phyloP scores from a whole-genome alignment of 2,329 filamentous ascomycete genomes.

The Penicillium sp. region DNA sequence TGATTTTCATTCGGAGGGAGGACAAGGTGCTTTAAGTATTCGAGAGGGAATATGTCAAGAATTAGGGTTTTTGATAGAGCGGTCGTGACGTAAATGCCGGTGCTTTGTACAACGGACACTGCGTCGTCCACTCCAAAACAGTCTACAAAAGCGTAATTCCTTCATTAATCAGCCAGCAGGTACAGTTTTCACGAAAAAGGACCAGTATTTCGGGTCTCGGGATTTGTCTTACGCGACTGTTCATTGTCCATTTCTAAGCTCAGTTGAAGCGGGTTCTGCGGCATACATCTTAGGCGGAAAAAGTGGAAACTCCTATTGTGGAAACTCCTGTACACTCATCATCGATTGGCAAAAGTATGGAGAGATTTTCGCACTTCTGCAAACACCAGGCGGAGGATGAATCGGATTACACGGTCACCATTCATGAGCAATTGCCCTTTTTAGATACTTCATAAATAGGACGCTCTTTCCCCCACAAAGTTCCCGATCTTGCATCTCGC shows the following conservation, averaged over 20 bases:
- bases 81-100: background rate
- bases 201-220: background rate
- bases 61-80: background rate
- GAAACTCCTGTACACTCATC: too few relatives aligned
- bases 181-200: background rate
- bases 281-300: too few relatives aligned
- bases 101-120: background rate
- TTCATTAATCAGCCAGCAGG: background rate
- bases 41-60: background rate
- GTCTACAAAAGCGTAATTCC: background rate
- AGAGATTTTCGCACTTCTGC: background rate
- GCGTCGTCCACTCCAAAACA: background rate
- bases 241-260: background rate
- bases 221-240: background rate
- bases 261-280: too few relatives aligned
- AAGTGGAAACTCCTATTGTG: too few relatives aligned
- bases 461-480: too few relatives aligned
- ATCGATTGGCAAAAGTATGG: background rate
- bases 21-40: background rate
- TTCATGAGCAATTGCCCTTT: too few relatives aligned
- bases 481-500: too few relatives aligned
- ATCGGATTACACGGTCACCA: background rate
- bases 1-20: background rate
- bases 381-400: background rate
- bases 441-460: too few relatives aligned